Base-by-base conservation (phyloP, 2,329 filamentous ascomycete genomes). In the Fusarium lateritium region DNA sequence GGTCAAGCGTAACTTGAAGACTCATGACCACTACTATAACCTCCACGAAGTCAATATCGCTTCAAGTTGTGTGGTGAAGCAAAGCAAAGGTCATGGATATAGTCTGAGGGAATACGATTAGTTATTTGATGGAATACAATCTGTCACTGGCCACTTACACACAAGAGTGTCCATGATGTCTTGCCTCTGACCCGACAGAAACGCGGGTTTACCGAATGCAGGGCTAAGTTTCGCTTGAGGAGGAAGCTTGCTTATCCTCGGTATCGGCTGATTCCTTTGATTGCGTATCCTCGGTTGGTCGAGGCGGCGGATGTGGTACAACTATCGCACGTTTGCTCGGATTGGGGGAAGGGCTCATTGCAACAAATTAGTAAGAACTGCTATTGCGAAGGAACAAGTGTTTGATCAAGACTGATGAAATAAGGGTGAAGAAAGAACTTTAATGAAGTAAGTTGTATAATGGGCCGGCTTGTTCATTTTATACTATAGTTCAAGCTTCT, bases 221-320 rank as follows among this genome's bases (percentile, higher is more conserved):
- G 36, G 19, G 19, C n/a, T 22, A 39, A 28, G 13, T 22, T 21
- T 14, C n/a, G n/a, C 19, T 40, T 40, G 39, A 22, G 7, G n/a
- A 5, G 13, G 39, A 6, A 22, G 39, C n/a, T 40, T 40, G 10
- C 19, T 21, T 13, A 8, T 22, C 39, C 19, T 40, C 22, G 19
- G 19, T 11, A 6, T 22, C 19, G 13, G 10, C 6, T 7, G 10
- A 22, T 22, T 21, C 2, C 5, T 40, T 40, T 13, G 19, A 22
- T 22, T 14, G 19, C 19, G n/a, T 21, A 13, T 7, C 19, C 13
- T 40, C 7, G 11, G 13, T 21, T 22, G 19, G 52, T 24, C 24
- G 33, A 19, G 19, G 19, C 8, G n/a, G 36, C 11, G 58, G 59
- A 5, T 31, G 58, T 1, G 59, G 46, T n/a, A 62, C 6, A 8